Evolutionary conservation across 805 yeast species (phyloP).

Genomic region (Hanseniaspora hatyaiensis): DNA sequence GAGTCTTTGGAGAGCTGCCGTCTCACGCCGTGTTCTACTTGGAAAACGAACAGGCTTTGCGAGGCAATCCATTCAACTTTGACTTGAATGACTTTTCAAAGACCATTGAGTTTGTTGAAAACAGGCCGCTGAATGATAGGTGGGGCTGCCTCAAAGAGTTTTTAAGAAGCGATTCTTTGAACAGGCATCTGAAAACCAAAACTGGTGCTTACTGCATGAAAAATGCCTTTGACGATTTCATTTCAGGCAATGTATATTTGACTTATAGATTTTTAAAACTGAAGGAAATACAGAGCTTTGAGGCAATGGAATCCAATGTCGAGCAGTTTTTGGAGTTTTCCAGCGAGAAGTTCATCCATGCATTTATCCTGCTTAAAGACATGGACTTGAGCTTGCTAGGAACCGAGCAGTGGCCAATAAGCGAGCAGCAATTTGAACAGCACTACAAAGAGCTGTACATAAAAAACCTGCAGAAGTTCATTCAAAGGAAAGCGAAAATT

Average conservation of each 20-base stretch:
- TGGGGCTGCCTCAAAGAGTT: constrained; percentile 80
- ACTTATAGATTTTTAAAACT: constrained; percentile 5
- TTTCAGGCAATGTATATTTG: constrained; percentile 2
- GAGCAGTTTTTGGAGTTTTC: neutral
- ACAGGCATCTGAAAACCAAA: constrained; percentile 70
- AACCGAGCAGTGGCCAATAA: constrained; percentile 6
- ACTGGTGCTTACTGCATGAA: constrained; percentile 62
- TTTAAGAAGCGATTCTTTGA: constrained; percentile 69
- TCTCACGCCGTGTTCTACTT: neutral
- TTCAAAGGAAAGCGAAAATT: constrained; percentile 9
- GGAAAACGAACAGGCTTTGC: neutral
- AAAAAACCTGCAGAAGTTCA: constrained; percentile 6
- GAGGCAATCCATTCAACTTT: neutral
- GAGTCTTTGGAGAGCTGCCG: constrained; percentile 1
- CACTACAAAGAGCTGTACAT: neutral
- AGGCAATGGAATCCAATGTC: neutral
- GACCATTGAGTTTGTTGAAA: constrained; percentile 4
- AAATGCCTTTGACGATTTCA: constrained; percentile 48
- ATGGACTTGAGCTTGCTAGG: neutral
- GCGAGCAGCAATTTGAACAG: neutral
- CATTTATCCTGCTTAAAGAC: constrained; percentile 1
- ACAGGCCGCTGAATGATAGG: neutral
- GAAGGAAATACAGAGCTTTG: neutral
- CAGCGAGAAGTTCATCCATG: constrained; percentile 7
- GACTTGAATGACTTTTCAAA: neutral